Evolutionary conservation across 352 stramenopile genomes (phyloP), one percentile per base, ranked within the genome.

Genomic region (Elongisporangium senticosum): DNA sequence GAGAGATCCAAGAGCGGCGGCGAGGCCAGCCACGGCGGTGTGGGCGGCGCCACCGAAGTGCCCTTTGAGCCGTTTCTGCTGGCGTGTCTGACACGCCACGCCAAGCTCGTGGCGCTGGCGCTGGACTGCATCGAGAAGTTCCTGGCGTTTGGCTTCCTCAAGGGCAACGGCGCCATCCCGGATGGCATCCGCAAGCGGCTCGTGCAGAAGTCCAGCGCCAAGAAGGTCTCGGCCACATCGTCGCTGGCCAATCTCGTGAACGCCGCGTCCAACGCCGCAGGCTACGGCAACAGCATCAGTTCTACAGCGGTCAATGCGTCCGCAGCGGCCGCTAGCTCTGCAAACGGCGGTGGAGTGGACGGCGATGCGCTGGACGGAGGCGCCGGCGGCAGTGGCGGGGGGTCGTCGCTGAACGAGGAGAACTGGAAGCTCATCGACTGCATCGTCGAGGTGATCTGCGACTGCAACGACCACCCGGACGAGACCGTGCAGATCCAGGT

Each of bases 401-500:
- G 49, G 7, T 62, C 53, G 53, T 68, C 64, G 50, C 55, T 78
- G 40, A 70, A 82, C 37, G 71, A 80, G 51, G 68, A 83, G 54
- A 89, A 75, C 48, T 81, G 78, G 67, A 78, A 86, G 65, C 74
- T 94, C 2, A 93, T 97, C 56, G 87, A 96, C 68, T 89, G 76
- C 40, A 86, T 97, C 51, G 72, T 98, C 1, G 85, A 93, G 55
- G 79, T 94, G 22, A 87, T 97, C 10, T 96, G 89, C 65, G 85
- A 91, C 28, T 97, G 89, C 56, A 90, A 96, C 62, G 87, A 97
- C 61, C 87, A 97, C 54, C 77, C 77, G 5, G 90, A 97, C 58
- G 91, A 97, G 65, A 77, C 67, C 4, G 92, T 98, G 33, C 92
- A 98, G 64, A 82, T 98, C 33, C 93, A 98, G 68, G 88, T 98